Percentiles rank a stretch among this genome's conserved stretches.
Conservation (phyloP, 345 rosid genomes). For the Citrus sp. region DNA sequence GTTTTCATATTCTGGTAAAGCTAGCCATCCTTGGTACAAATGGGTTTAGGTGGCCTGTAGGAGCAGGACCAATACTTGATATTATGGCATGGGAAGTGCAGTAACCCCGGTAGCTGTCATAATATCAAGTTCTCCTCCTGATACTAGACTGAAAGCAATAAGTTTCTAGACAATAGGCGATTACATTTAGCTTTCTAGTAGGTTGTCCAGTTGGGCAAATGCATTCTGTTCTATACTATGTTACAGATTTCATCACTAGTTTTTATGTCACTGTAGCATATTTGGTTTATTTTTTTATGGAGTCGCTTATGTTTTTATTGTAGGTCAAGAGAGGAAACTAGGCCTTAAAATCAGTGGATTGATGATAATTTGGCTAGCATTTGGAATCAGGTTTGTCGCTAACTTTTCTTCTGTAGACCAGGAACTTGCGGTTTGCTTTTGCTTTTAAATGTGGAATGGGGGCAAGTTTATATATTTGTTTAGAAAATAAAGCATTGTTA, state of each 20-base stretch:
- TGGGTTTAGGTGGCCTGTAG: neutral
- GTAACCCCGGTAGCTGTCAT: neutral
- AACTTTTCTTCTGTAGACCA: neutral
- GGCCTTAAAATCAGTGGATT: conserved; percentile 17
- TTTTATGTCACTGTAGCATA: neutral
- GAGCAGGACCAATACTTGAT: neutral
- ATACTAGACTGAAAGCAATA: neutral
- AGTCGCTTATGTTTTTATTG: neutral
- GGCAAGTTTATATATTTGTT: neutral
- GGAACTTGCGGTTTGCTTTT: neutral
- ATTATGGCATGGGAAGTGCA: neutral
- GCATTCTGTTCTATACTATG: neutral
- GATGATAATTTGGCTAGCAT: neutral
- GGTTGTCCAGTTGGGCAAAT: neutral
- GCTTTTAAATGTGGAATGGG: neutral
- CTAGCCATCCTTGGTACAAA: neutral
- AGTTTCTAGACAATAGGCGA: neutral
- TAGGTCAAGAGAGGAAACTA: conserved; percentile 27
- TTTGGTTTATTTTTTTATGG: neutral
- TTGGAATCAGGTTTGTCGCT: conserved; percentile 12
- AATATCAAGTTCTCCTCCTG: neutral
- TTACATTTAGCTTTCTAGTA: neutral
- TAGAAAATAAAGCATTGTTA: neutral
- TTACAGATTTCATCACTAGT: neutral
- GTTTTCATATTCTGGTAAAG: neutral